Evolutionary conservation across 2,329 filamentous ascomycete genomes (phyloP), one percentile per base, ranked within the genome.

Genomic region (Coleophoma eucalyptorum): DNA sequence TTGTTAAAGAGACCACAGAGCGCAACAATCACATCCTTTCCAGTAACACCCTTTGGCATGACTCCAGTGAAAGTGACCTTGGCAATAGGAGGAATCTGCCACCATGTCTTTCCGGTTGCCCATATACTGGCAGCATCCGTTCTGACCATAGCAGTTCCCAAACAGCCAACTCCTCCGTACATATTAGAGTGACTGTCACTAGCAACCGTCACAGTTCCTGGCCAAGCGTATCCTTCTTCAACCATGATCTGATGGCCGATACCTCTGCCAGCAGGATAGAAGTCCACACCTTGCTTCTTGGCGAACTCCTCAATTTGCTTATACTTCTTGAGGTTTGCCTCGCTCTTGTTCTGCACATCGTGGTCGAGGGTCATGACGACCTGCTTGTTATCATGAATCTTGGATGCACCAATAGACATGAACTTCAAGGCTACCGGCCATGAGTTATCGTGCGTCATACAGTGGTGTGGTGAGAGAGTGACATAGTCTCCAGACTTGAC

Each of bases 201-300:
- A 0, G 89, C 93, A 1, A 97, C 91, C 0, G 80, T 81, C 46
- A 97, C 68, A 0, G 89, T 95, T 1, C 89, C 87, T 0, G 93
- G 93, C 90, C 90, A 97, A 62, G 75, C 87, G 75, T 77, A 90
- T 13, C 84, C 86, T 67, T 90, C 90, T 67, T 96, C 91, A 0
- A 96, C 81, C 87, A 94, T 91, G 59, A 93, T 86, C 68, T 97
- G 93, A 67, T 97, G 93, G 0, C 91, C 92, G 62, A 96, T 96
- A 12, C 90, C 90, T 42, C 82, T 71, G 1, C 89, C 89, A 1
- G 89, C 86, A 1, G 84, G 84, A 61, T 86, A 96, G 65, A 92
- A 91, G 51, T 84, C 76, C 1, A 95, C 79, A 2, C 87, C 88
- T 52, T 97, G 89, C 55, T 83, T 76, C 62, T 79, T 77, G 1